These are phyloP conservation scores for Pseudoturritis turrita DNA, from an alignment of 345 rosid species.

Conservation along the genomic window DNA sequence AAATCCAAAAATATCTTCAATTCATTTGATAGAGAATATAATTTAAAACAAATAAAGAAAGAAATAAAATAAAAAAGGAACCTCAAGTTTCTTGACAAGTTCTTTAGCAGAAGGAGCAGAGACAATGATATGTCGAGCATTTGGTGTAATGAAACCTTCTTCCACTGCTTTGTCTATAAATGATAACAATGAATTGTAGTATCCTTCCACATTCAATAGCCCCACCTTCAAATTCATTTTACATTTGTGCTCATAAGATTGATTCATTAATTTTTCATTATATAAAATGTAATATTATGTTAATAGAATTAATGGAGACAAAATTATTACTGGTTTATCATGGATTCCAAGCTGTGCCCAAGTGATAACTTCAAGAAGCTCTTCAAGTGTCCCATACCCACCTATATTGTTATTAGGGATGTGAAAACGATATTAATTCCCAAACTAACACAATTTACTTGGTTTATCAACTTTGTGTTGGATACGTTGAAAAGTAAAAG, in stretches of 20 bases:
- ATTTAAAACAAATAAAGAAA: not conserved
- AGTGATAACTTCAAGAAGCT: constrained; percentile 78
- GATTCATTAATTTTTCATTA: not conserved
- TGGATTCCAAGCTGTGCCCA: constrained; percentile 91
- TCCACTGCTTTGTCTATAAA: constrained; percentile 77
- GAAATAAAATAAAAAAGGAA: not conserved
- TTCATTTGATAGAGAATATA: not conserved
- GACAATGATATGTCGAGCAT: constrained; percentile 73
- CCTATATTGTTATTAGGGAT: constrained; percentile 27
- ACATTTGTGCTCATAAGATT: not conserved
- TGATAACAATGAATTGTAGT: constrained; percentile 65
- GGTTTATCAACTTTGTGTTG: no score
- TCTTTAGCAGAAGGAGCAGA: constrained; percentile 64
- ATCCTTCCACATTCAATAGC: constrained; percentile 73
- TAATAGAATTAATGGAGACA: constrained; percentile 15
- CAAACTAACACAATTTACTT: no score
- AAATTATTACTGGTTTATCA: constrained; percentile 65
- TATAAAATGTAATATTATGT: not conserved
- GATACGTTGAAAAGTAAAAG: no score
- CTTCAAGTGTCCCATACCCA: constrained; percentile 84
- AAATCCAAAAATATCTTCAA: not conserved
- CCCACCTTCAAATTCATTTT: constrained; percentile 55
- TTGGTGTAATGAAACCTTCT: constrained; percentile 70
- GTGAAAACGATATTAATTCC: no score
- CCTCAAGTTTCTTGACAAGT: constrained; percentile 70